These are phyloP conservation scores for Mycena metata DNA, from an alignment of 768 basidiomycete species.

Conservation along the genomic window DNA sequence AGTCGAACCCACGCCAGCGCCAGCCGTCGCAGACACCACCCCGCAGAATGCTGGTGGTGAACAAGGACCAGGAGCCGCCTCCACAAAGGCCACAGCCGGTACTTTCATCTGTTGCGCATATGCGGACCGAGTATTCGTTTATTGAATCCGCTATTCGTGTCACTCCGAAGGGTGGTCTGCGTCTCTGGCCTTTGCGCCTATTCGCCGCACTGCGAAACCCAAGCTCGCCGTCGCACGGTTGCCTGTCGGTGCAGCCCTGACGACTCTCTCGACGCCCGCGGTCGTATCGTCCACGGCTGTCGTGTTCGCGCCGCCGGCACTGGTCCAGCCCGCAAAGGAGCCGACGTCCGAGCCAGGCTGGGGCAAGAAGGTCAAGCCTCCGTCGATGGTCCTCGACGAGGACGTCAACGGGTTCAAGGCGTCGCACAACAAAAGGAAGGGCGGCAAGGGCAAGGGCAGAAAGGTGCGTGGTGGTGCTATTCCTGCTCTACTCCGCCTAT, in stretches of 20 bases:
- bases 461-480: conserved; percentile 60
- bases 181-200: conserved; percentile 89
- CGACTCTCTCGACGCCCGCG: conserved; percentile 41
- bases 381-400: conserved; percentile 91
- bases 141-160: conserved; percentile 64
- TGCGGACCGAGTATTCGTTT: conserved; percentile 64
- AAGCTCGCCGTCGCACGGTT: conserved; percentile 67
- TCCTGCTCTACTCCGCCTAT: conserved; percentile 21
- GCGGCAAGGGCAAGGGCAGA: conserved; percentile 68
- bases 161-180: conserved; percentile 85
- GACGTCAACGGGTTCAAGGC: conserved; percentile 88
- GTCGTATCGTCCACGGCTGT: conserved; percentile 50
- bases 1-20: conserved; percentile 40
- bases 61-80: conserved; percentile 43
- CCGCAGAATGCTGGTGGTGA: conserved; percentile 46
- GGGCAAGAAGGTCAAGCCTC: conserved; percentile 92
- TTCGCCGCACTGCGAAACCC: conserved; percentile 74
- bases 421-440: conserved; percentile 67
- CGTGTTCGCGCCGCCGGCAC: conserved; percentile 42
- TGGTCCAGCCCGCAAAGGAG: conserved; percentile 52
- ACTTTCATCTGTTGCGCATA: conserved; percentile 65
- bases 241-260: conserved; percentile 73
- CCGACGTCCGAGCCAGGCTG: conserved; percentile 72
- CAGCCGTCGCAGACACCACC: conserved; percentile 44
- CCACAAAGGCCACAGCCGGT: conserved; percentile 69